A percentile compares a stretch with the other conserved stretches of the same genome.
These are phyloP conservation scores for Grigorovia transvaalensis DNA, from an alignment of 805 yeast genomes.

Conservation along the genomic window DNA sequence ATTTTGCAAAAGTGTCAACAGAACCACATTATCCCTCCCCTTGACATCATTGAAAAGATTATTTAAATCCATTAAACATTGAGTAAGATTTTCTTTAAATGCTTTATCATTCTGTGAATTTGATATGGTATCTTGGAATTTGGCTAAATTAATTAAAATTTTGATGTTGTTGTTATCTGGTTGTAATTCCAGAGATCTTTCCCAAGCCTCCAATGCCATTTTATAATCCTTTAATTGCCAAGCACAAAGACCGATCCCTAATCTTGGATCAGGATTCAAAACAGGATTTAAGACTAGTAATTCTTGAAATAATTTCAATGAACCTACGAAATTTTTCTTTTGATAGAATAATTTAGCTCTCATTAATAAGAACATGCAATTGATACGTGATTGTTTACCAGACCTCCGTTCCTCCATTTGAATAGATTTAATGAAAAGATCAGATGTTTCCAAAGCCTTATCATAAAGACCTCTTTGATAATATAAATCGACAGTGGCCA, in stretches of 20 bases:
- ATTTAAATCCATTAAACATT: conserved; percentile 42
- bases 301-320: conserved; percentile 77
- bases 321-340: conserved; percentile 60
- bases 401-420: conserved; percentile 25
- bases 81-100: conserved; percentile 49
- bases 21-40: conserved; percentile 43
- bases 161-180: conserved; percentile 51
- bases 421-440: conserved; percentile 40
- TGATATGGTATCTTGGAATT: conserved; percentile 52
- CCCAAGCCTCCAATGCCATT: conserved; percentile 77
- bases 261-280: conserved; percentile 80
- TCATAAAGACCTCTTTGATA: conserved; percentile 54
- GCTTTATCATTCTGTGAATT: conserved; percentile 39
- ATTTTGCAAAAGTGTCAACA: conserved; percentile 57
- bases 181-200: conserved; percentile 59
- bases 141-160: conserved; percentile 54
- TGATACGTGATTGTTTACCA: conserved; percentile 41
- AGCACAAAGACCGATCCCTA: conserved; percentile 89
- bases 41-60: conserved; percentile 24
- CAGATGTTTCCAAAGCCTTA: conserved; percentile 60
- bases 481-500: conserved; percentile 60
- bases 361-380: conserved; percentile 68
- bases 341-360: conserved; percentile 73
- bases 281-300: conserved; percentile 67
- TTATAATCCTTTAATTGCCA: conserved; percentile 76